Base-by-base conservation (phyloP, 2,329 filamentous ascomycete genomes). In the Venturia oleaginea region DNA sequence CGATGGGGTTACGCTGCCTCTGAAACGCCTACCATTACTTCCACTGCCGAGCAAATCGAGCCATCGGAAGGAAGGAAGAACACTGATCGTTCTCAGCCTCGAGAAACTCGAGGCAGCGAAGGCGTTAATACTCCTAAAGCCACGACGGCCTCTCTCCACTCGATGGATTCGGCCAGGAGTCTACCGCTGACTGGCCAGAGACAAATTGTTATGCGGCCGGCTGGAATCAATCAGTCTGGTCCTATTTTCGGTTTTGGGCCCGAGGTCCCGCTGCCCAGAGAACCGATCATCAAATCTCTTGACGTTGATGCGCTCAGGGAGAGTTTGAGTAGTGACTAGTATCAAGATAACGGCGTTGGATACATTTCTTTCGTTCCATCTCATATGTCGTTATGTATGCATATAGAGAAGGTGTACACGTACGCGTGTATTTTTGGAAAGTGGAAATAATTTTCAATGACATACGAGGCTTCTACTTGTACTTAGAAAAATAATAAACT, bases 1-100 rank as follows among this genome's bases (percentile, higher is more conserved):
- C 81, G 81, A 68, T 88, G 86, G 86, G 85, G 84, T 27, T 77
- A 80, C 22, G 81, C 82, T n/a, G 78, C 87, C 5, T 83, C 79
- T 0, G 85, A 86, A 0, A 68, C 43, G 37, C n/a, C 48, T 22
- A 17, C 48, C 3, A 22, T 59, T 32, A 59, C 46, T 30, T 74
- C 74, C 4, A 76, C 73, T 30, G 73, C 51, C n/a, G 51, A 34
- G 19, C 17, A n/a, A 10, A n/a, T 15, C 34, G 27, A 57, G 51
- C 27, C 27, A 7, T 57, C 19, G 15, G 27, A 24, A 11, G 43
- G 27, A 24, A 48, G n/a, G 22, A 27, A 11, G 4, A 27, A 27
- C 19, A 27, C n/a, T 27, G 22, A 11, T 11, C 43, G 43, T 8
- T 27, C 43, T 11, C 24, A 4, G 13, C 27, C 22, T n/a, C 11